These are phyloP conservation scores for Curvularia lunata DNA, from an alignment of 2,329 filamentous ascomycete genomes.

Conservation along the genomic window DNA sequence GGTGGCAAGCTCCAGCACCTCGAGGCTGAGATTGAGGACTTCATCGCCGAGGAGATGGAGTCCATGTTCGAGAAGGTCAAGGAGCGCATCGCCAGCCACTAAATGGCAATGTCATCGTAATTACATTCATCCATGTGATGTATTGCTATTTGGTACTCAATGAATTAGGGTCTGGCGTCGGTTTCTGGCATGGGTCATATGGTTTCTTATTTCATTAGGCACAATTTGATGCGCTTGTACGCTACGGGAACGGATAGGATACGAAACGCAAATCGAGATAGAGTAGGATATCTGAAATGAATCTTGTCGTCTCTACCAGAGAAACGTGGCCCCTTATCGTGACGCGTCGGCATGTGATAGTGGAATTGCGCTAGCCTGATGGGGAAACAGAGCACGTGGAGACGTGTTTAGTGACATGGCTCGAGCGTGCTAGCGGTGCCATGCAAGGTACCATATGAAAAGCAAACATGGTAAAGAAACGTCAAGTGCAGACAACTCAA, in stretches of 20 bases:
- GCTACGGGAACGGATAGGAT: conserved; percentile 3
- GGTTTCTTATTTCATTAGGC: conserved; percentile 14
- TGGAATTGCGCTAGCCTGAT: background rate
- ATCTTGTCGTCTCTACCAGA: conserved; percentile 6
- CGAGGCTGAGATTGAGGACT: conserved; percentile 53
- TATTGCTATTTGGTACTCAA: conserved; percentile 11
- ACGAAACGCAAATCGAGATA: conserved; percentile 14
- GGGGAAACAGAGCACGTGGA: background rate
- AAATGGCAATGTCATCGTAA: conserved; percentile 16
- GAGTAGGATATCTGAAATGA: conserved; percentile 20
- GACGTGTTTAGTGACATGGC: background rate
- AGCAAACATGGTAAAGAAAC: too few species aligned
- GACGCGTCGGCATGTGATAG: background rate
- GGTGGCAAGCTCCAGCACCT: conserved; percentile 57
- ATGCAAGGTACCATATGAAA: background rate
- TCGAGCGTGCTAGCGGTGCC: too few species aligned
- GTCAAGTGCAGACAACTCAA: too few species aligned
- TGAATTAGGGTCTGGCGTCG: conserved; percentile 16
- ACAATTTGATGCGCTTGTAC: conserved; percentile 25
- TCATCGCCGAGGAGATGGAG: conserved; percentile 58
- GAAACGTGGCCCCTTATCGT: background rate
- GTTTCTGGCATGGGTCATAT: conserved; percentile 16
- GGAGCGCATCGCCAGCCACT: conserved; percentile 46
- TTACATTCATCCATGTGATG: conserved; percentile 8
- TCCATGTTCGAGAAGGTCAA: conserved; percentile 62